Conservation (phyloP, 2,329 filamentous ascomycete species). For the Aspergillus sp. region DNA sequence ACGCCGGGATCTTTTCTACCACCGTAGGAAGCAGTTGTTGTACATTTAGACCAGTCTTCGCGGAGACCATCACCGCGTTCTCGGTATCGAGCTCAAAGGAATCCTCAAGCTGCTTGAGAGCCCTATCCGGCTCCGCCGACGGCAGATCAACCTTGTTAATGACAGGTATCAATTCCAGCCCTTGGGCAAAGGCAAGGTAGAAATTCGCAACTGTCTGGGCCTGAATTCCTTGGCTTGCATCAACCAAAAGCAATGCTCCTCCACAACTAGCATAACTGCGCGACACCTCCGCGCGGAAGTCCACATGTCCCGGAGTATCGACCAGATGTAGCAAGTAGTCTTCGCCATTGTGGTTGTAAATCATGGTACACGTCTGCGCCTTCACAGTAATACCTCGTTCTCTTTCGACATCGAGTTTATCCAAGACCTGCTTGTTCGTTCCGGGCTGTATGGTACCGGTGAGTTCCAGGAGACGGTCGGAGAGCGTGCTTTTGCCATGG, state of each 20-base stretch:
- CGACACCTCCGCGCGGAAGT: conserved; percentile 94
- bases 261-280: conserved; percentile 94
- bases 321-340: conserved; percentile 95
- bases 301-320: conserved; percentile 95
- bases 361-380: conserved; percentile 96
- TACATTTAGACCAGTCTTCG: conserved; percentile 90
- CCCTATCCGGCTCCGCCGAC: conserved; percentile 79
- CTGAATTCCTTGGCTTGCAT: conserved; percentile 94
- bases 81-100: conserved; percentile 83
- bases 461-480: conserved; percentile 84
- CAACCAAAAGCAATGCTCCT: conserved; percentile 84
- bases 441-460: conserved; percentile 88
- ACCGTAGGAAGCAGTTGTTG: conserved; percentile 77
- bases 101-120: conserved; percentile 77
- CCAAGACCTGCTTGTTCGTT: conserved; percentile 88
- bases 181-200: conserved; percentile 92
- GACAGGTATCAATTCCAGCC: conserved; percentile 79
- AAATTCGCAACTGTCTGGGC: conserved; percentile 99
- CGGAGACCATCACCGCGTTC: conserved; percentile 73
- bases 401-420: conserved; percentile 94
- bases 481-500: conserved; percentile 95
- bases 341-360: conserved; percentile 77
- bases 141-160: conserved; percentile 96
- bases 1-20: conserved; percentile 74
- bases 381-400: conserved; percentile 98